These are phyloP conservation scores for Lasiodiplodia gonubiensis DNA, from an alignment of 2,329 filamentous ascomycete genomes.

Conservation along the genomic window DNA sequence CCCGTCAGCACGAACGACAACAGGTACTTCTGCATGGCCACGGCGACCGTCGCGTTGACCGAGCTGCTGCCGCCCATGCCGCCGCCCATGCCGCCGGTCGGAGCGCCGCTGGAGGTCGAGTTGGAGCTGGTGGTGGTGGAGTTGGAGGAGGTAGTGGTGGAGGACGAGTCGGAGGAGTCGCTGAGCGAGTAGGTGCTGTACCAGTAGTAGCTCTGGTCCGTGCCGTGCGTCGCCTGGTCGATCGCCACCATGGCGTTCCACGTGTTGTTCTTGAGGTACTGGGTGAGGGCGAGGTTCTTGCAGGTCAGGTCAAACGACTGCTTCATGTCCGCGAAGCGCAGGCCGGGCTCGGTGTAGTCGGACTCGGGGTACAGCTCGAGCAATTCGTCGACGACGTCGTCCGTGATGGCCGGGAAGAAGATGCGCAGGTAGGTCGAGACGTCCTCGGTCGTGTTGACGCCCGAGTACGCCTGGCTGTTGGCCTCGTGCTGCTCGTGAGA, in stretches of 20 bases:
- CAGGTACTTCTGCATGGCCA: conserved; percentile 43
- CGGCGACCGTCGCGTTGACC: conserved; percentile 23
- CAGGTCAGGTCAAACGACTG: conserved; percentile 45
- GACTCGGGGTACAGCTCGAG: conserved; percentile 42
- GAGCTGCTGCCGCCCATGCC: conserved; percentile 17
- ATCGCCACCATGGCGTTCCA: conserved; percentile 46
- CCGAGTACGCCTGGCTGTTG: conserved; percentile 39
- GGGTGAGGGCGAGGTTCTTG: conserved; percentile 44
- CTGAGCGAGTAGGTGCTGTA: conserved; percentile 31
- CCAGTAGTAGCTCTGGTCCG: conserved; percentile 47
- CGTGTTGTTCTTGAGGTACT: conserved; percentile 44
- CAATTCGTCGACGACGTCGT: conserved; percentile 40
- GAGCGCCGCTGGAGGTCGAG: conserved; percentile 29
- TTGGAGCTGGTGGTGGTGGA: conserved; percentile 31
- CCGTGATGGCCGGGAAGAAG: conserved; percentile 45
- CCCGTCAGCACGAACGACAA: conserved; percentile 40
- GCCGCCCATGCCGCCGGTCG: neutral
- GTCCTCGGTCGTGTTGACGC: conserved; percentile 43
- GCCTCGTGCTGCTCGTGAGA: conserved; percentile 46
- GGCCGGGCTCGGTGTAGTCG: conserved; percentile 43
- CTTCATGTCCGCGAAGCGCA: conserved; percentile 46
- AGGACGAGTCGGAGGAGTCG: neutral
- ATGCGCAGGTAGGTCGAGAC: conserved; percentile 39
- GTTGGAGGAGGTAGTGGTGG: neutral
- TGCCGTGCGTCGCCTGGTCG: conserved; percentile 42